Base-by-base conservation (phyloP, 192 early-diverging fungal genomes). In the Blastocladiella britannica region DNA sequence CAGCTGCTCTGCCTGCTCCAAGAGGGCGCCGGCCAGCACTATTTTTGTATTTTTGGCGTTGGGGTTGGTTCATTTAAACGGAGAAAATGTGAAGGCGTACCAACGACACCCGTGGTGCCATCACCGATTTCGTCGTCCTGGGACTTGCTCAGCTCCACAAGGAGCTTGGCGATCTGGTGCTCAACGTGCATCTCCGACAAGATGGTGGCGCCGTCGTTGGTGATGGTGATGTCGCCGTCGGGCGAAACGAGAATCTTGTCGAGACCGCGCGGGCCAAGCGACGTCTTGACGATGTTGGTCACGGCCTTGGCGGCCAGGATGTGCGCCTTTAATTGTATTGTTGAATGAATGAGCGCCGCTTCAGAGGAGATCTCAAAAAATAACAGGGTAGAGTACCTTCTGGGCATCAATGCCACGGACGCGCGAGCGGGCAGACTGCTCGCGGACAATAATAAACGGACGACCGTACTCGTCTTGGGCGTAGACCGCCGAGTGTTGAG, bases 101-200 rank as follows among this genome's bases (percentile, higher is more conserved):
- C 87, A 65, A 97, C 96, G 62, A 99, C 92, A 72, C 96, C 92
- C 23, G 96, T 99, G 29, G 96, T 99, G 37, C 96, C 96, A 65
- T 99, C 96, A 59, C 96, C 96, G 69, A 99, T 99, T 73, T 99
- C 96, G 62, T 99, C 92, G 70, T 99, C 96, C 79, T 99, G 96
- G 60, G 81, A 85, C 74, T 93, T 89, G 55, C 91, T 94, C 56
- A 99, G 74, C 71, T 96, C 88, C 22, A 99, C 96, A 43, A 99
- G 69, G 20, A 99, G 75, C 71, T 94, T 94, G 26, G 92, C 96
- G 66, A 99, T 96, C 73, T 99, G 91, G 70, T 99, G 93, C 66
- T 94, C 91, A 55, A 99, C 91, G 28, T 89, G 91, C 93, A 97
- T 96, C 66, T 95, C 84, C 65, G 76, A 74, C 62, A 99, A 73